Percentiles rank a stretch among this genome's conserved stretches.
Conservation (phyloP, 805 yeast species). For the Yamadazyma paraphyllophila region DNA sequence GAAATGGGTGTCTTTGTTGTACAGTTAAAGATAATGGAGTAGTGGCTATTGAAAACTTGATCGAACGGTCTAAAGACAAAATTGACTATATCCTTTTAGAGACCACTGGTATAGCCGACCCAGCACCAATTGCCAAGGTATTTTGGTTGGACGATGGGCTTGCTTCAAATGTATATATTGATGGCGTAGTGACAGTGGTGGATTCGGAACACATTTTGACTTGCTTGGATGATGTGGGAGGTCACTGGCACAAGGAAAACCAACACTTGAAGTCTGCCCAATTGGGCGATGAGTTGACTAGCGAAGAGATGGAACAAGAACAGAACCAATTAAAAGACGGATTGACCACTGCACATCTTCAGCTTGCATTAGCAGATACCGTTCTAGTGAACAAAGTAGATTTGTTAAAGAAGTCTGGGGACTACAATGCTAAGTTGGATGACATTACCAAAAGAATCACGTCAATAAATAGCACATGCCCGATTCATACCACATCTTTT, state of each 20-base stretch:
- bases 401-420: constrained; percentile 21
- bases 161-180: constrained; percentile 79
- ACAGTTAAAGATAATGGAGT: constrained; percentile 96
- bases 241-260: constrained; percentile 60
- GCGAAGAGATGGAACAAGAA: constrained; percentile 28
- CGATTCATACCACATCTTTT: constrained; percentile 62
- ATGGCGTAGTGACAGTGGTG: constrained; percentile 86
- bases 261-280: constrained; percentile 24
- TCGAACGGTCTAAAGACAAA: constrained; percentile 63
- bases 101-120: constrained; percentile 96
- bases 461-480: constrained; percentile 66
- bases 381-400: constrained; percentile 81
- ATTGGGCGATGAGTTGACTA: constrained; percentile 16
- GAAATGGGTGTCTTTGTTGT: constrained; percentile 96
- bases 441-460: constrained; percentile 39
- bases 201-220: constrained; percentile 66
- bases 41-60: constrained; percentile 84
- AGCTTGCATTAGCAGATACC: constrained; percentile 86
- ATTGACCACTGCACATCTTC: constrained; percentile 81
- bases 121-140: constrained; percentile 95
- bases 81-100: constrained; percentile 92
- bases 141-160: constrained; percentile 96
- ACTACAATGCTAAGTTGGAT: constrained; percentile 16
- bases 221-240: constrained; percentile 69
- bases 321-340: constrained; percentile 38